Conservation (phyloP, 2,329 filamentous ascomycete genomes). For the Hymenoscyphus salicellus region DNA sequence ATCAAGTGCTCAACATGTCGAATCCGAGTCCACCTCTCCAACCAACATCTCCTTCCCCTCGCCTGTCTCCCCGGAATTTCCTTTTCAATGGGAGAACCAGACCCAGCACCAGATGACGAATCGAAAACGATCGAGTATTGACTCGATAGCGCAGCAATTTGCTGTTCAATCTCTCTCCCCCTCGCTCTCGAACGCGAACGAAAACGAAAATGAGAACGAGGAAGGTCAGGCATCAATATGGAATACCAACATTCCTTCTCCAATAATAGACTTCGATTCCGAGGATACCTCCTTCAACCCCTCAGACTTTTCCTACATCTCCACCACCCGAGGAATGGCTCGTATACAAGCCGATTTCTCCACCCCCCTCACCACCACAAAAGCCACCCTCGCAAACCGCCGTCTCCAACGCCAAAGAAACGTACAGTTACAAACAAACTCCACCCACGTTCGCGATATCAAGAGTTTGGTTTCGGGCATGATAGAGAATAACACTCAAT, state of each 20-base stretch:
- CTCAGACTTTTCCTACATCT: conserved; percentile 19
- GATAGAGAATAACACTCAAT: conserved; percentile 26
- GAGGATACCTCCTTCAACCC: conserved; percentile 1
- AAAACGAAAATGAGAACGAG: too few relatives aligned
- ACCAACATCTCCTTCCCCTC: conserved; percentile 27
- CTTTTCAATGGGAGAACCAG: too few relatives aligned
- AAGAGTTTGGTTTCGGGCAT: conserved; percentile 27
- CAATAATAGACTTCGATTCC: conserved; percentile 15
- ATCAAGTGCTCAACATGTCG: conserved; percentile 11
- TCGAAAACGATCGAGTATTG: conserved; percentile 5
- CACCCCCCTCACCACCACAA: conserved; percentile 10
- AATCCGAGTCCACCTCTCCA: conserved; percentile 21
- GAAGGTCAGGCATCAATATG: conserved; percentile 19
- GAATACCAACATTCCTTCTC: conserved; percentile 14
- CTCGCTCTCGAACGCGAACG: conserved; percentile 9
- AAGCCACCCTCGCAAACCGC: conserved; percentile 16
- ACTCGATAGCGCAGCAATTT: conserved; percentile 15
- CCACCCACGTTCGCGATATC: conserved; percentile 26
- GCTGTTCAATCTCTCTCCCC: conserved; percentile 7
- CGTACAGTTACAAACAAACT: conserved; percentile 25
- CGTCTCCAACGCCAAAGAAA: conserved; percentile 29
- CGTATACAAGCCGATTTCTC: conserved; percentile 15
- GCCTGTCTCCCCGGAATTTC: conserved; percentile 12
- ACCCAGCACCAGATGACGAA: background rate
- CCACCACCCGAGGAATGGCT: conserved; percentile 15